Conservation (phyloP, 2,329 filamentous ascomycete species). For the Colletotrichum graminicola region DNA sequence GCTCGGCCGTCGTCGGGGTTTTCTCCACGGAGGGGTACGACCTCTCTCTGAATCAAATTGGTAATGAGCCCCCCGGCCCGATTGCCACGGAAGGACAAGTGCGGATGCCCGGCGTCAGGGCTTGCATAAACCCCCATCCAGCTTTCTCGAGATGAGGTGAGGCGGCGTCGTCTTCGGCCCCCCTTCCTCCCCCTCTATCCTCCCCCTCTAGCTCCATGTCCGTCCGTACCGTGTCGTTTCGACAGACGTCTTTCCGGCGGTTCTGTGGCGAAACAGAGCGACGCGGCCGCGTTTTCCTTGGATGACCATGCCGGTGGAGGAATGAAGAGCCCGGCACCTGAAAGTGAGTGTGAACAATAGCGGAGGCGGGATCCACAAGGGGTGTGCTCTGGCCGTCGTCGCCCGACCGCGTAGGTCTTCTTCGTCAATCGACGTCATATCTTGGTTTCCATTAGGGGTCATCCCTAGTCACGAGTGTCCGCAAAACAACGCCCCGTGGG, state of each 20-base stretch:
- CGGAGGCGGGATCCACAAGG: slow-evolving; percentile 23
- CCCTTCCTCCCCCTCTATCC: background rate
- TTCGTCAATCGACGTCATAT: slow-evolving; percentile 37
- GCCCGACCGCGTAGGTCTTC: slow-evolving; percentile 20
- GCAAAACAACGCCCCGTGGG: background rate
- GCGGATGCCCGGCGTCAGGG: slow-evolving; percentile 1
- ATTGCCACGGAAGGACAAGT: slow-evolving; percentile 2
- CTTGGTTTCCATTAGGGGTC: slow-evolving; percentile 11
- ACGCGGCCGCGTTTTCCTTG: slow-evolving; percentile 17
- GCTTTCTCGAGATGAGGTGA: background rate
- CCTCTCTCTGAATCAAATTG: background rate
- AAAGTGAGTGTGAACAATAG: background rate
- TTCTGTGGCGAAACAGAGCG: slow-evolving; percentile 6
- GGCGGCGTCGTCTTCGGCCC: background rate
- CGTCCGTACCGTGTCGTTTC: slow-evolving; percentile 5
- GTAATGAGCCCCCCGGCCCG: background rate
- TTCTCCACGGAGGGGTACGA: background rate
- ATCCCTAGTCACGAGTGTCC: slow-evolving; percentile 13
- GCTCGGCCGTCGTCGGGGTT: slow-evolving; percentile 18
- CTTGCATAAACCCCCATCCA: background rate
- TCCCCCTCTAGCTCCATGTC: background rate
- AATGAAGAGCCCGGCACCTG: background rate
- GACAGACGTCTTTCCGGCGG: background rate
- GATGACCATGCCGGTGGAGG: slow-evolving; percentile 23
- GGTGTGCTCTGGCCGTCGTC: slow-evolving; percentile 20